Percentiles rank a stretch among this genome's conserved stretches.
phyloP scores from a whole-genome alignment of 2,329 filamentous ascomycete genomes.

The Aspergillus jensenii region DNA sequence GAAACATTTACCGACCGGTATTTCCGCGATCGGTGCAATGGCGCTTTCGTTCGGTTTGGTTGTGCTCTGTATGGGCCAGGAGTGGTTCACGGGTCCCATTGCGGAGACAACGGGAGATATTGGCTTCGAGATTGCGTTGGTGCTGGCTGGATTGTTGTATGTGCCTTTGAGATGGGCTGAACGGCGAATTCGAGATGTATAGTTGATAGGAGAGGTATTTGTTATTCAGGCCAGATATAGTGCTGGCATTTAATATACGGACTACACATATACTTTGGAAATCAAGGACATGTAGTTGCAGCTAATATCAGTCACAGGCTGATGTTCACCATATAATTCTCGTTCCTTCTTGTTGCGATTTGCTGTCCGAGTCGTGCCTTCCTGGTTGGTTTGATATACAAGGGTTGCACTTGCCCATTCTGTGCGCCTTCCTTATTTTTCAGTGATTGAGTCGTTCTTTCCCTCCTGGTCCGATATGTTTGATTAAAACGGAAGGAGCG shows the following conservation, averaged over 20 bases:
- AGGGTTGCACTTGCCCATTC: too few species aligned
- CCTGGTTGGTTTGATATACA: too few species aligned
- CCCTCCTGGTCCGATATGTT: too few species aligned
- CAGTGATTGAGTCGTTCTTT: too few species aligned
- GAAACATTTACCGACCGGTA: neutral
- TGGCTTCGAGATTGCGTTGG: constrained; percentile 12
- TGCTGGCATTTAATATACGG: neutral
- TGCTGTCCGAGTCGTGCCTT: too few species aligned
- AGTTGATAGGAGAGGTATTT: neutral
- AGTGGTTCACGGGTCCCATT: constrained; percentile 9
- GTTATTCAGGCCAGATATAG: neutral
- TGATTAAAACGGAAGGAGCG: too few species aligned
- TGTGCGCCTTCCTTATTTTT: too few species aligned
- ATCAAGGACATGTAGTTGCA: too few species aligned
- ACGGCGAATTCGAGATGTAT: neutral
- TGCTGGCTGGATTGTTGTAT: constrained; percentile 2
- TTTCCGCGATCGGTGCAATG: constrained; percentile 3
- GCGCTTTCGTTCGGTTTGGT: constrained; percentile 2
- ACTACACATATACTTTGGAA: too few species aligned
- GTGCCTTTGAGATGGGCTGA: constrained; percentile 2
- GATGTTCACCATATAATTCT: too few species aligned
- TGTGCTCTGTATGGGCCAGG: constrained; percentile 10
- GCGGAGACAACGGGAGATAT: constrained; percentile 13
- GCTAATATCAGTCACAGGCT: too few species aligned
- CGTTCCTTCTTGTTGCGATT: too few species aligned